phyloP scores from a whole-genome alignment of 306 rosid genomes.

The Acacia confusa region DNA sequence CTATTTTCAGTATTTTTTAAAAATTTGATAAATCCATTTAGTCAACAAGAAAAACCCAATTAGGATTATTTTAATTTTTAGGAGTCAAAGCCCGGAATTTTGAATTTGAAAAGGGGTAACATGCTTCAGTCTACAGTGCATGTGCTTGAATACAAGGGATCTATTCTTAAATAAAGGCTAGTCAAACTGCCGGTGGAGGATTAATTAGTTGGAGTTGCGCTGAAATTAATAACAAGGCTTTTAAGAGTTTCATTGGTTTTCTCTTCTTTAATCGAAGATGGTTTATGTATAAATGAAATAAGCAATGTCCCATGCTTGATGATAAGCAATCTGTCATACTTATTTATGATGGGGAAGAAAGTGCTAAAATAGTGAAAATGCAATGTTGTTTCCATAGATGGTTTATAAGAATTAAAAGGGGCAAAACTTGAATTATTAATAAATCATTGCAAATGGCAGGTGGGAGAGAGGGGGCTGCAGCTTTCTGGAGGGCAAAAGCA shows the following conservation, averaged over 20 bases:
- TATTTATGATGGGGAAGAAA: conserved; percentile 3
- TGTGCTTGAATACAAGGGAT: conserved; percentile 48
- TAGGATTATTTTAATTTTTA: conserved; percentile 27
- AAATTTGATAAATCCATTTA: conserved; percentile 32
- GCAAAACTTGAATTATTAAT: neutral
- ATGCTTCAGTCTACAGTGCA: conserved; percentile 74
- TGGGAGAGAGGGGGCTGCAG: conserved; percentile 96
- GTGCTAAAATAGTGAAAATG: neutral
- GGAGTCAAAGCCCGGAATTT: conserved; percentile 51
- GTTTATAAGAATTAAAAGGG: neutral
- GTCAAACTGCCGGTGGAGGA: conserved; percentile 19
- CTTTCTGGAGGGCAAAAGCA: conserved; percentile 99
- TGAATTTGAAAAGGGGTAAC: conserved; percentile 59
- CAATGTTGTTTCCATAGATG: neutral
- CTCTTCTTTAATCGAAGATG: neutral
- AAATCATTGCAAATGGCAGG: conserved; percentile 58
- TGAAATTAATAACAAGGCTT: neutral
- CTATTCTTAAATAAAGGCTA: conserved; percentile 19
- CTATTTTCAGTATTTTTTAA: neutral
- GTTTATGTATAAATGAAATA: neutral
- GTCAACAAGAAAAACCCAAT: conserved; percentile 49
- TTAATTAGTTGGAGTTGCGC: neutral
- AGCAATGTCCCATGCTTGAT: conserved; percentile 5
- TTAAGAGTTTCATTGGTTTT: neutral
- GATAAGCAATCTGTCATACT: neutral